Evolutionary conservation across 441 rosid genomes (phyloP).

Genomic region (Eugenia klotzschiana): DNA sequence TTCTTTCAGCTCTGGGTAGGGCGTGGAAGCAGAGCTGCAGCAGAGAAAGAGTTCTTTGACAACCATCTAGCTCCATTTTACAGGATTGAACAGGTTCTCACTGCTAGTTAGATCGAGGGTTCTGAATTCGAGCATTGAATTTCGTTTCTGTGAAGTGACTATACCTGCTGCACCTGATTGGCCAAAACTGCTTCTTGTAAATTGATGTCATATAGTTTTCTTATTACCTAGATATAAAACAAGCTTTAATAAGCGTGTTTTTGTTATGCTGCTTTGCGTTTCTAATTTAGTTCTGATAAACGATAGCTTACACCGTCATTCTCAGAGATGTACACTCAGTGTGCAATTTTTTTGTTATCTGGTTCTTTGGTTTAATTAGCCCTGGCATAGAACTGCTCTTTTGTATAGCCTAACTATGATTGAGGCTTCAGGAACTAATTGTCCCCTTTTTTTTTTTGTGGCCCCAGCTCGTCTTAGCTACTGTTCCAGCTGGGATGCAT

Average conservation of each 20-base stretch:
- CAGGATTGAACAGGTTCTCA: constrained; percentile 86
- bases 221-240: neutral
- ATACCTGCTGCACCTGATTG: neutral
- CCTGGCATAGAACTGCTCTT: neutral
- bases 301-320: neutral
- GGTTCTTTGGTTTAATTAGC: neutral
- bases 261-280: neutral
- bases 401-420: neutral
- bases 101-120: neutral
- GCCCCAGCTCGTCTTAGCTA: constrained; percentile 64
- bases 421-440: constrained; percentile 10
- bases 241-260: neutral
- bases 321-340: neutral
- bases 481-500: constrained; percentile 38
- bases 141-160: neutral
- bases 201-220: neutral
- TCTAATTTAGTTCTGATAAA: neutral
- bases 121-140: neutral
- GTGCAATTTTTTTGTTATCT: neutral
- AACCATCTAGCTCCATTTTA: constrained; percentile 86
- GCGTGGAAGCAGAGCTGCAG: constrained; percentile 88
- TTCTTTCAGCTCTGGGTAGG: constrained; percentile 93
- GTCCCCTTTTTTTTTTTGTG: constrained; percentile 5
- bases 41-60: constrained; percentile 82
- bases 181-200: neutral